phyloP scores from a whole-genome alignment of 345 rosid genomes.

The Theobroma cacao region DNA sequence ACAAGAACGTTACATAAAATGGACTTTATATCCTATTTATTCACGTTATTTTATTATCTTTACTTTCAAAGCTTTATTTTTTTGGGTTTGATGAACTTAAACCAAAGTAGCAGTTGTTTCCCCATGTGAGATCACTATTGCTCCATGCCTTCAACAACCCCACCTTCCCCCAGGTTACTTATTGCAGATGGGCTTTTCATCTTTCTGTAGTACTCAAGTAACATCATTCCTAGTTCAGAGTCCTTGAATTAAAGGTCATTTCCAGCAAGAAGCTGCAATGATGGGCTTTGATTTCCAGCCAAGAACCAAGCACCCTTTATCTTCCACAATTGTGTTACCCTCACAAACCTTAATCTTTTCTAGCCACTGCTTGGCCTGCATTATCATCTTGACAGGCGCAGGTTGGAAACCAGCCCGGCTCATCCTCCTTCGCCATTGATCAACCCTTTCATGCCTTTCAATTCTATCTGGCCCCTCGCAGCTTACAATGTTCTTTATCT shows the following conservation, averaged over 20 bases:
- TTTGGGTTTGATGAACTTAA: not conserved
- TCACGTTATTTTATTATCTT: no score
- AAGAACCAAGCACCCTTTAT: conserved; percentile 54
- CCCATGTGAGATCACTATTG: not conserved
- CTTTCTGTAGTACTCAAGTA: not conserved
- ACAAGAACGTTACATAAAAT: no score
- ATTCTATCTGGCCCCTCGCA: conserved; percentile 49
- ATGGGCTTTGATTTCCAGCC: conserved; percentile 61
- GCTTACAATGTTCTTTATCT: conserved; percentile 65
- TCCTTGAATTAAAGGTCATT: conserved; percentile 22
- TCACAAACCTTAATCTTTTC: conserved; percentile 31
- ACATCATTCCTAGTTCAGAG: not conserved
- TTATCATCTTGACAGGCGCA: conserved; percentile 29
- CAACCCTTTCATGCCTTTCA: conserved; percentile 53
- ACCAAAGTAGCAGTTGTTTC: not conserved
- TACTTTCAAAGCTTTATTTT: not conserved
- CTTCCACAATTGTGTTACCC: conserved; percentile 43
- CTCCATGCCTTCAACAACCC: not conserved
- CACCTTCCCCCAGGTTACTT: not conserved
- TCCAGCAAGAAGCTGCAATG: conserved; percentile 57
- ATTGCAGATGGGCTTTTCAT: not conserved
- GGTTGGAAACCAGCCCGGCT: conserved; percentile 54
- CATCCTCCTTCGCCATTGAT: conserved; percentile 60
- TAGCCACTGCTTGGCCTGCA: conserved; percentile 46
- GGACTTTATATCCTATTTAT: no score